phyloP scores from a whole-genome alignment of 257 asterid genomes.

The Nicotiana benthamiana region DNA sequence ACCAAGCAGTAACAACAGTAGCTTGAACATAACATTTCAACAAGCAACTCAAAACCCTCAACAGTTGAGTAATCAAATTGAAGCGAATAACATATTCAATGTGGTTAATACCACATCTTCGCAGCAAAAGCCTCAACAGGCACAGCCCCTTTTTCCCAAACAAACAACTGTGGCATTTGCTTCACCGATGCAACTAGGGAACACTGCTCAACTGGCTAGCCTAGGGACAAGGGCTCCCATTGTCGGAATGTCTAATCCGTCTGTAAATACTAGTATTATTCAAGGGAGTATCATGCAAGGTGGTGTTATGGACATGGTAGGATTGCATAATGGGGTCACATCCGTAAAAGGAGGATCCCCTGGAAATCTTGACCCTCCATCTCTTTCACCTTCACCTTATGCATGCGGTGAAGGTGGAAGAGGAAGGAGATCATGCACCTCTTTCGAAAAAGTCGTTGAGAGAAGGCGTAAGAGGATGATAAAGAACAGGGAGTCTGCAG shows the following conservation, averaged over 20 bases:
- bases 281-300: conserved; percentile 17
- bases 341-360: conserved; percentile 33
- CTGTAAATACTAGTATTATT: conserved; percentile 19
- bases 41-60: conserved; percentile 31
- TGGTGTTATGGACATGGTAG: conserved; percentile 39
- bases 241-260: conserved; percentile 30
- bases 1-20: conserved; percentile 19
- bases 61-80: conserved; percentile 11
- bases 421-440: conserved; percentile 32
- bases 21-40: conserved; percentile 42
- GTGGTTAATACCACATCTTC: background rate
- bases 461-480: conserved; percentile 49
- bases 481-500: conserved; percentile 47
- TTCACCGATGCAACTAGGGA: conserved; percentile 8
- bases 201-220: conserved; percentile 2
- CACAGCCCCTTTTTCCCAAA: conserved; percentile 7
- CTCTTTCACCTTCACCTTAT: conserved; percentile 63
- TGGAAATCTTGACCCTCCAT: conserved; percentile 46
- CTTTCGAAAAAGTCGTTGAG: conserved; percentile 44
- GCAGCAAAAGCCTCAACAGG: background rate
- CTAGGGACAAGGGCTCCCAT: conserved; percentile 5
- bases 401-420: conserved; percentile 43
- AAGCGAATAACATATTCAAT: background rate
- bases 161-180: conserved; percentile 12
- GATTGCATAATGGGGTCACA: conserved; percentile 36